phyloP scores from a whole-genome alignment of 352 stramenopile genomes.

The Phytophthora citricola region DNA sequence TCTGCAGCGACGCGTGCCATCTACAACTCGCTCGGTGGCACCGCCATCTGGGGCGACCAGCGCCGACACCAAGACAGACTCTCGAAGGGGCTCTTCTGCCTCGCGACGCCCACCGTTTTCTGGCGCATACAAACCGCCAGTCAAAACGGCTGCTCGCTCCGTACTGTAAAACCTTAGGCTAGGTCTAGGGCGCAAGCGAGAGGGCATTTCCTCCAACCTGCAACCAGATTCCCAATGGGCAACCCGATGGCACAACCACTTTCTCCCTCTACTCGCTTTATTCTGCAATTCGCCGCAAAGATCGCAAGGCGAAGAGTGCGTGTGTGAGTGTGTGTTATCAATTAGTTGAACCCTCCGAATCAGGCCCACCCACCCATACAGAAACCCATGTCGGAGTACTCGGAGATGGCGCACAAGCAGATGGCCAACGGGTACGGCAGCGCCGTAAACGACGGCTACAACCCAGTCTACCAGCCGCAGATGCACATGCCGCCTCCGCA shows the following conservation, averaged over 20 bases:
- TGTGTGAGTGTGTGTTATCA: slow-evolving; percentile 8
- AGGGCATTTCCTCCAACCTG: slow-evolving; percentile 12
- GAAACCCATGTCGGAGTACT: slow-evolving; percentile 38
- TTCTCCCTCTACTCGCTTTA: slow-evolving; percentile 34
- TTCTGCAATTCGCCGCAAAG: slow-evolving; percentile 59
- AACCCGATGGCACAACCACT: slow-evolving; percentile 38
- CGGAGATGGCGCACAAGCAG: slow-evolving; percentile 43
- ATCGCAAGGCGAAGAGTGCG: slow-evolving; percentile 32
- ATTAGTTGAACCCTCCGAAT: slow-evolving; percentile 23
- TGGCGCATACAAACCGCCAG: slow-evolving; percentile 21
- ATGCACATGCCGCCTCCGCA: slow-evolving; percentile 22
- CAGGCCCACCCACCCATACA: slow-evolving; percentile 10
- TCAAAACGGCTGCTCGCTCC: slow-evolving; percentile 28
- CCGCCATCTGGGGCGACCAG: slow-evolving; percentile 9
- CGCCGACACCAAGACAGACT: slow-evolving; percentile 10
- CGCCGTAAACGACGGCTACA: slow-evolving; percentile 37
- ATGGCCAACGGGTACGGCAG: slow-evolving; percentile 38
- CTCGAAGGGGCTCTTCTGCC: slow-evolving; percentile 7
- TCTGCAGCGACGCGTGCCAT: background rate
- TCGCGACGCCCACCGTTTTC: slow-evolving; percentile 15
- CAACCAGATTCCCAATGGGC: slow-evolving; percentile 15
- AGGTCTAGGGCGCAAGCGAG: slow-evolving; percentile 23
- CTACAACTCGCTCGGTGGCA: background rate
- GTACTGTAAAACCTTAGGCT: slow-evolving; percentile 34
- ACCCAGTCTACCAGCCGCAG: slow-evolving; percentile 21